Evolutionary conservation across 129 eudicot genomes (phyloP).

Genomic region (Daucus carota): DNA sequence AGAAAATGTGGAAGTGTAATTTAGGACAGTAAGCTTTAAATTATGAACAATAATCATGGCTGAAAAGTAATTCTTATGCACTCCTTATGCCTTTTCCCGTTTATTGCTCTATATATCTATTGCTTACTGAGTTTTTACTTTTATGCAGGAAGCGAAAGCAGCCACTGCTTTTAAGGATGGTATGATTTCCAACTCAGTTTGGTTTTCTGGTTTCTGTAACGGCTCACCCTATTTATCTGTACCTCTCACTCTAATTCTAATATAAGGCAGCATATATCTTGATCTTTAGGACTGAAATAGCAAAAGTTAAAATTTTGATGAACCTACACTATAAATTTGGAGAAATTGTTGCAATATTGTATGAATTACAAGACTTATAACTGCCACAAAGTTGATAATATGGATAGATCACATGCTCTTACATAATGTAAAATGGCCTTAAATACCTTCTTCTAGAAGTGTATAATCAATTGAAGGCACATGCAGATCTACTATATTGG

Average conservation of each 20-base stretch:
- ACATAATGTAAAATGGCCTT: neutral
- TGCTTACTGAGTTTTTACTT: conserved; percentile 14
- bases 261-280: neutral
- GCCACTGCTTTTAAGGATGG: conserved; percentile 42
- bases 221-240: neutral
- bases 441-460: neutral
- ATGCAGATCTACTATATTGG: neutral
- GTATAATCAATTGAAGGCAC: neutral
- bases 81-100: neutral
- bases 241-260: neutral
- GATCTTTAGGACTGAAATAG: neutral
- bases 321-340: neutral
- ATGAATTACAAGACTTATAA: neutral
- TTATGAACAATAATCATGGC: neutral
- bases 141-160: conserved; percentile 38
- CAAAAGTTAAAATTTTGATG: neutral
- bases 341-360: neutral
- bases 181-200: conserved; percentile 20
- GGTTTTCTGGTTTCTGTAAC: neutral
- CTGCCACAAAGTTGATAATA: neutral
- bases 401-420: neutral
- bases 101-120: neutral
- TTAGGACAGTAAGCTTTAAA: neutral
- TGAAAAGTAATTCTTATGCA: neutral
- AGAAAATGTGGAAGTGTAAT: neutral